Conservation (phyloP, 805 yeast species). For the Metschnikowia continentalis region DNA sequence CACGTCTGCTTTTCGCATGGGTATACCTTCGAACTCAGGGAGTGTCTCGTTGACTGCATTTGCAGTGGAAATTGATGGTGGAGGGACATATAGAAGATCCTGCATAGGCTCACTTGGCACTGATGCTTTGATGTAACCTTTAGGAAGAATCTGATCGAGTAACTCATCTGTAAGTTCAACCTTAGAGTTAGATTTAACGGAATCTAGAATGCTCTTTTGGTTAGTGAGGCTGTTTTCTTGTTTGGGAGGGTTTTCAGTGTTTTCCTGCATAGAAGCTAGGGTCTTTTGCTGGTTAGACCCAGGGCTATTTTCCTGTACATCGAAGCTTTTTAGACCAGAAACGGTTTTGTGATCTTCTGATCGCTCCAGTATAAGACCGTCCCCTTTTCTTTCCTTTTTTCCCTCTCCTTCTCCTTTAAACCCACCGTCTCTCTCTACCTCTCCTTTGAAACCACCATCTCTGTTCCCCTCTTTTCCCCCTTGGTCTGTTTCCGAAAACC, state of each 20-base stretch:
- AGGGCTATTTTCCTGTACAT: too few relatives aligned
- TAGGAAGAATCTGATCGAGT: slow-evolving; percentile 48
- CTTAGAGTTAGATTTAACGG: background rate
- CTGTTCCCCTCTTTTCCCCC: background rate
- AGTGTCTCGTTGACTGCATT: slow-evolving; percentile 20
- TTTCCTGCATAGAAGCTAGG: background rate
- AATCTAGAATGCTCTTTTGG: too few relatives aligned
- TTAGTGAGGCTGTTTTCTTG: background rate
- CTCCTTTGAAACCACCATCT: background rate
- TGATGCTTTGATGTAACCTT: slow-evolving; percentile 43
- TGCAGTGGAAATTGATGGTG: slow-evolving; percentile 31
- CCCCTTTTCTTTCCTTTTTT: background rate
- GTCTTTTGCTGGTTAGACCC: too few relatives aligned
- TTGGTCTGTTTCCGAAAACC: background rate
- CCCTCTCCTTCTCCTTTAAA: background rate
- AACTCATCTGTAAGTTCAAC: slow-evolving; percentile 32
- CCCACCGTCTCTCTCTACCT: background rate
- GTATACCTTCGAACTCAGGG: slow-evolving; percentile 15
- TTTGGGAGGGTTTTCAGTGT: background rate
- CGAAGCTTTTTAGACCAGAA: too few relatives aligned
- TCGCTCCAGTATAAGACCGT: too few relatives aligned
- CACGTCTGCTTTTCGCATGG: slow-evolving; percentile 58
- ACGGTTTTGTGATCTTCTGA: too few relatives aligned
- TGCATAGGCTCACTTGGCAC: slow-evolving; percentile 18
- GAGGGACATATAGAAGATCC: slow-evolving; percentile 49